Evolutionary conservation across 208 protist genomes (phyloP).

Genomic region (Leishmania tarentolae): DNA sequence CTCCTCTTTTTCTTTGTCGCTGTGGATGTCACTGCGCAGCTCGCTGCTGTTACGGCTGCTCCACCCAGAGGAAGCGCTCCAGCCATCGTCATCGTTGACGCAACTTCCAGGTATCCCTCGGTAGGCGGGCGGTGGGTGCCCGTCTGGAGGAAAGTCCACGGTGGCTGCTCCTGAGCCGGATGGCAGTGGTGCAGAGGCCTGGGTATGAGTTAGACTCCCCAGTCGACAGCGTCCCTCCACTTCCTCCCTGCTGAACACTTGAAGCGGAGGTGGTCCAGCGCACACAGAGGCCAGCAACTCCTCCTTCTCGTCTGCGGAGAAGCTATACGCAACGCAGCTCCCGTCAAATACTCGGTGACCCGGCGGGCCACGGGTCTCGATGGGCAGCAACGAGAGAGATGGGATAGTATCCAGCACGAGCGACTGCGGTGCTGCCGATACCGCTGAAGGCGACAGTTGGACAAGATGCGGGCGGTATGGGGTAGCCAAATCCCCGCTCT

Average conservation of each 20-base stretch:
- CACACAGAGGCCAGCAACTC: slow-evolving; percentile 13
- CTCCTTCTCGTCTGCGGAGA: slow-evolving; percentile 12
- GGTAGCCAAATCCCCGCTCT: not conserved
- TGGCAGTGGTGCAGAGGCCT: not conserved
- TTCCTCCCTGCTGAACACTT: slow-evolving; percentile 21
- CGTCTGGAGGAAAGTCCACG: not conserved
- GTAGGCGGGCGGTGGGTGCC: not conserved
- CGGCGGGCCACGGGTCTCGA: slow-evolving; percentile 19
- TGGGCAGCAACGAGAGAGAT: slow-evolving; percentile 9
- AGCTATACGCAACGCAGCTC: slow-evolving; percentile 22
- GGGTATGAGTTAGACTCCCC: not conserved
- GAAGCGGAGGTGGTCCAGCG: slow-evolving; percentile 11
- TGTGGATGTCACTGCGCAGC: not conserved
- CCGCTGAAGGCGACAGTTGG: not conserved
- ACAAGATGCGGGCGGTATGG: slow-evolving; percentile 18
- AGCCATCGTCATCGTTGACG: slow-evolving; percentile 23
- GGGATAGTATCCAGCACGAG: slow-evolving; percentile 16
- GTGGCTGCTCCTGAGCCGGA: not conserved
- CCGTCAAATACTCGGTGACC: slow-evolving; percentile 18
- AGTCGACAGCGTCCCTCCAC: slow-evolving; percentile 10
- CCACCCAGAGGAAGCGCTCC: slow-evolving; percentile 30
- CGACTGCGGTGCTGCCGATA: not conserved
- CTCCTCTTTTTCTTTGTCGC: not conserved
- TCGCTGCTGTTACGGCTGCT: slow-evolving; percentile 23
- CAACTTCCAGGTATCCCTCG: not conserved